Conservation (phyloP, 257 asterid species). For the Rehmannia glutinosa region DNA sequence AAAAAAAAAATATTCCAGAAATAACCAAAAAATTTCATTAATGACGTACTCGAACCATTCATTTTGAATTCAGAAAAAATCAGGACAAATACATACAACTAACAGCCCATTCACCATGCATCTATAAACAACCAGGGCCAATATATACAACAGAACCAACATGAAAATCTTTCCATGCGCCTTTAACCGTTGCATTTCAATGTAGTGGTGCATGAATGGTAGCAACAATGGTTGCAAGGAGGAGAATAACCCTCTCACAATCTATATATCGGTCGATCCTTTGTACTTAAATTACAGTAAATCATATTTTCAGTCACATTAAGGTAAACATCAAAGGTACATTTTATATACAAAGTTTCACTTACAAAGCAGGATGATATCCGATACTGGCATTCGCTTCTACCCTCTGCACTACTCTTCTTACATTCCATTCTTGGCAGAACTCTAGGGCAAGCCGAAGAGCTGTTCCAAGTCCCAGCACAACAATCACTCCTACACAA, state of each 20-base stretch:
- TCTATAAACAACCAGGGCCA: not conserved
- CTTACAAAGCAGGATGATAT: constrained; percentile 58
- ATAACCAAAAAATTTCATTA: not conserved
- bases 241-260: no score
- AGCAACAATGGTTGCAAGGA: no score
- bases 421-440: constrained; percentile 64
- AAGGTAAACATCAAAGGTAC: not conserved
- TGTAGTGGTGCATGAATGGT: no score
- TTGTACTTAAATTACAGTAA: constrained; percentile 3
- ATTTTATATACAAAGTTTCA: not conserved
- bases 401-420: constrained; percentile 65
- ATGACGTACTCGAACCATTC: not conserved
- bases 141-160: no score
- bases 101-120: not conserved
- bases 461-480: constrained; percentile 79
- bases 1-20: no score
- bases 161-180: no score
- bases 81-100: not conserved
- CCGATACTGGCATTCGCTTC: constrained; percentile 59
- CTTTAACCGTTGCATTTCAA: no score
- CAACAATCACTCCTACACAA: constrained; percentile 64
- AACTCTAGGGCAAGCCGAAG: constrained; percentile 73
- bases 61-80: not conserved
- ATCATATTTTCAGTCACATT: constrained; percentile 3
- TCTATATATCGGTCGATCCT: no score